Evolutionary conservation across 2,329 filamentous ascomycete species (phyloP).

Genomic region (Phialophora expanda): DNA sequence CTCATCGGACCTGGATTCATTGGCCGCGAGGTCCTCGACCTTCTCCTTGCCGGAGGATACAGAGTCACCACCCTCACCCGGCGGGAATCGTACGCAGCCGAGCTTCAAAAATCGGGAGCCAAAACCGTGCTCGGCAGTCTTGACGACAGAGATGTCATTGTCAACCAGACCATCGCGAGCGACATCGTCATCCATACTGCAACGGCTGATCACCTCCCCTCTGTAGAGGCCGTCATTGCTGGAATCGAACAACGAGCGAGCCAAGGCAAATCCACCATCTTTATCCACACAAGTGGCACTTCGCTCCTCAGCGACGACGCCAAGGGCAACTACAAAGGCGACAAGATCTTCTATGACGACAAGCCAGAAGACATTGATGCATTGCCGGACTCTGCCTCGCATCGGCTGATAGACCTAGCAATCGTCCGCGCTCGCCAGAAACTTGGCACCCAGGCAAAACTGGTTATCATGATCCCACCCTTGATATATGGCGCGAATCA

Average conservation of each 20-base stretch:
- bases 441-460: conserved; percentile 50
- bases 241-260: conserved; percentile 50
- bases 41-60: conserved; percentile 51
- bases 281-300: conserved; percentile 57
- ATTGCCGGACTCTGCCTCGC: conserved; percentile 51
- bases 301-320: conserved; percentile 49
- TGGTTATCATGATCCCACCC: conserved; percentile 57
- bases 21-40: conserved; percentile 55
- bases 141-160: conserved; percentile 50
- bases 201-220: conserved; percentile 56
- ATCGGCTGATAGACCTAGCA: conserved; percentile 54
- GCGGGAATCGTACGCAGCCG: conserved; percentile 28
- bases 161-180: conserved; percentile 45
- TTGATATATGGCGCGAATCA: conserved; percentile 55
- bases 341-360: conserved; percentile 53
- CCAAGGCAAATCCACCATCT: conserved; percentile 50
- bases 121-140: conserved; percentile 51
- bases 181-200: conserved; percentile 58
- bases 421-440: conserved; percentile 49
- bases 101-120: conserved; percentile 44
- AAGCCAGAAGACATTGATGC: conserved; percentile 49
- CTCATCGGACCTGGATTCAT: conserved; percentile 42
- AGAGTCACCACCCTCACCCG: conserved; percentile 47
- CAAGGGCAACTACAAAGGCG: conserved; percentile 44
- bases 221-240: conserved; percentile 52